These are phyloP conservation scores for Rheum nobile DNA, from an alignment of 148 eudicot species.

Conservation along the genomic window DNA sequence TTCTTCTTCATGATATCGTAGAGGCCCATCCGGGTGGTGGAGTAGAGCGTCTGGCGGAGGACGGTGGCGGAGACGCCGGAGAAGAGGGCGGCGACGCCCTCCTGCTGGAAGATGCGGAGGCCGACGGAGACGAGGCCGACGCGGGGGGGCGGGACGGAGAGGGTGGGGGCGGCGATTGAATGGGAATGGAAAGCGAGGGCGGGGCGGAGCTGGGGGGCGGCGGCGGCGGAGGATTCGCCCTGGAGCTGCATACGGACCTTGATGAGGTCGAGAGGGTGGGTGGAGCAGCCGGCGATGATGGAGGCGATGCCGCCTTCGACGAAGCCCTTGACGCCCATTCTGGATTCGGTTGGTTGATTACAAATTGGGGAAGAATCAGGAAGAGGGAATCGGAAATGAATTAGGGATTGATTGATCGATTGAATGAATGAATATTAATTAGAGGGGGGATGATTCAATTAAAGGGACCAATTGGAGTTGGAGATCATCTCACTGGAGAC, in stretches of 20 bases:
- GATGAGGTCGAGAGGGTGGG: conserved; percentile 49
- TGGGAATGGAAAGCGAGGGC: conserved; percentile 32
- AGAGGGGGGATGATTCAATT: neutral
- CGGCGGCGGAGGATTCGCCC: conserved; percentile 21
- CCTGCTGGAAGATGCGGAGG: conserved; percentile 33
- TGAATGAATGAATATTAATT: neutral
- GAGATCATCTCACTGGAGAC: conserved; percentile 63
- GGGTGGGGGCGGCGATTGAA: neutral
- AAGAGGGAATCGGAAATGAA: neutral
- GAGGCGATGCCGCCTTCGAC: conserved; percentile 55
- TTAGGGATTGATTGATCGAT: neutral
- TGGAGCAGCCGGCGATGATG: conserved; percentile 44
- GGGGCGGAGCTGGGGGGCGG: conserved; percentile 35
- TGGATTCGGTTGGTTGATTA: neutral
- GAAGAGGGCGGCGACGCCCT: conserved; percentile 47
- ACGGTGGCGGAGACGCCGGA: conserved; percentile 85
- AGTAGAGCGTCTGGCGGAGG: conserved; percentile 66
- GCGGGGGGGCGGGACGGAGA: conserved; percentile 23
- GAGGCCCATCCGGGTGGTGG: conserved; percentile 85
- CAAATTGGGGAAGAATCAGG: too few species aligned
- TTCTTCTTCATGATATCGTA: conserved; percentile 54
- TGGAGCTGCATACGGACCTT: conserved; percentile 64
- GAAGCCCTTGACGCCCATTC: conserved; percentile 46
- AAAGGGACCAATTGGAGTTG: conserved; percentile 39
- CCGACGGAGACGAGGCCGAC: conserved; percentile 49